Percentiles rank a stretch among this genome's conserved stretches.
Conservation (phyloP, 2,329 filamentous ascomycete species). For the Boeremia exigua region DNA sequence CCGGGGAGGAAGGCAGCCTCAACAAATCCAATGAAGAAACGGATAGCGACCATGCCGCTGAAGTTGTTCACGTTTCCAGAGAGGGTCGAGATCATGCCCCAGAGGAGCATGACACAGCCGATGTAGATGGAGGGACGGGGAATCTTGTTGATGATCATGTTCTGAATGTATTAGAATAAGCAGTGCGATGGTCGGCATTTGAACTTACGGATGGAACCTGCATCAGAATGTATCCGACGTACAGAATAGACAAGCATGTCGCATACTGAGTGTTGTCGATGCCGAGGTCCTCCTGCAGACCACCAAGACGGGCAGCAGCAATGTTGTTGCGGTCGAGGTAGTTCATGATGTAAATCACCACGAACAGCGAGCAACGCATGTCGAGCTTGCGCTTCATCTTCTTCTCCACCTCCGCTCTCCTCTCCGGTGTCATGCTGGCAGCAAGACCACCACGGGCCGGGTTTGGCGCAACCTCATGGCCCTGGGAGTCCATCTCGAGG, state of each 20-base stretch:
- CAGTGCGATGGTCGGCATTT: not conserved
- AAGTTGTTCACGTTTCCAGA: conserved; percentile 44
- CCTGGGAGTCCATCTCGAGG: conserved; percentile 4
- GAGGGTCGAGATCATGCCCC: conserved; percentile 49
- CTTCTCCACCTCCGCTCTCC: conserved; percentile 41
- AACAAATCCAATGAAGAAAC: conserved; percentile 48
- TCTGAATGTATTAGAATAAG: not conserved
- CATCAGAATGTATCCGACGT: conserved; percentile 24
- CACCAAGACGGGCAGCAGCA: conserved; percentile 42
- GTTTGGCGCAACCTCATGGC: conserved; percentile 13
- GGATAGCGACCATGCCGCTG: conserved; percentile 46
- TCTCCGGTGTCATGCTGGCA: conserved; percentile 39
- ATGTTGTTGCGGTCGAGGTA: conserved; percentile 44
- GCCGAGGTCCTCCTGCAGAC: conserved; percentile 39
- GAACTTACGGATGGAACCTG: not conserved
- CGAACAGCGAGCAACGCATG: conserved; percentile 40
- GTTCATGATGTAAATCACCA: conserved; percentile 49
- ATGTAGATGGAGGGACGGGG: conserved; percentile 46
- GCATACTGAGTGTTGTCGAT: conserved; percentile 42
- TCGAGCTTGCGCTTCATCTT: conserved; percentile 44
- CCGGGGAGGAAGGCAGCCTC: conserved; percentile 64
- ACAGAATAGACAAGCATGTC: conserved; percentile 42
- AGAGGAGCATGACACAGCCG: conserved; percentile 45
- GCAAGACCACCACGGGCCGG: conserved; percentile 18
- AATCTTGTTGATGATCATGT: conserved; percentile 51